A percentile compares a stretch with the other conserved stretches of the same genome.
These are phyloP conservation scores for Styphnolobium japonicum DNA, from an alignment of 306 rosid species.

Conservation along the genomic window DNA sequence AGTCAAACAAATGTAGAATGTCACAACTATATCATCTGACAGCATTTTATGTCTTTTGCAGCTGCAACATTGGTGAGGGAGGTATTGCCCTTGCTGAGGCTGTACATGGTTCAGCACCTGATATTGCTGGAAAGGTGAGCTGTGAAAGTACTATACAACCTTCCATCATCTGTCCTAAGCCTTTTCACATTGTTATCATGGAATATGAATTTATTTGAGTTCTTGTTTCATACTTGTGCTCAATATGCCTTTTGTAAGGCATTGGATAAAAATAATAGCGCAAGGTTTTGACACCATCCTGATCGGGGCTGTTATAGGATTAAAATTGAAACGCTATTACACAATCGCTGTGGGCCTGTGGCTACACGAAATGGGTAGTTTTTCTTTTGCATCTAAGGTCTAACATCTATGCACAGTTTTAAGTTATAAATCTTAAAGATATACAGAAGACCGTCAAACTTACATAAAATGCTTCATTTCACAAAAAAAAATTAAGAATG, in stretches of 20 bases:
- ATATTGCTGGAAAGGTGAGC: conserved; percentile 98
- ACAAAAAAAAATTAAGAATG: background rate
- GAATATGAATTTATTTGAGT: background rate
- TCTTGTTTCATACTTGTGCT: background rate
- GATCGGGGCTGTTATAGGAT: background rate
- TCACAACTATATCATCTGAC: conserved; percentile 29
- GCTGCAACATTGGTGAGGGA: conserved; percentile 98
- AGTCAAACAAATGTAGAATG: background rate
- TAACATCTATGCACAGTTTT: background rate
- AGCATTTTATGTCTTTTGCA: conserved; percentile 24
- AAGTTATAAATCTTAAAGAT: background rate
- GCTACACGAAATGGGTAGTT: background rate
- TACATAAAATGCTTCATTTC: background rate
- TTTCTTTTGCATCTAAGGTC: background rate
- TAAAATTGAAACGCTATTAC: background rate
- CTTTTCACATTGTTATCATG: background rate
- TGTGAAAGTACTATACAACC: background rate
- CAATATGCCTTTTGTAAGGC: background rate
- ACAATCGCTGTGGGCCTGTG: background rate
- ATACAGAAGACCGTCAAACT: background rate
- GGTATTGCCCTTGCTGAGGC: conserved; percentile 99
- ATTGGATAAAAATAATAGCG: conserved; percentile 8
- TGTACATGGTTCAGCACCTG: conserved; percentile 99
- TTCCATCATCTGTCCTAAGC: background rate
- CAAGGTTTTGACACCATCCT: background rate